phyloP scores from a whole-genome alignment of 164 flowering plant genomes.

The Kingdonia uniflora region DNA sequence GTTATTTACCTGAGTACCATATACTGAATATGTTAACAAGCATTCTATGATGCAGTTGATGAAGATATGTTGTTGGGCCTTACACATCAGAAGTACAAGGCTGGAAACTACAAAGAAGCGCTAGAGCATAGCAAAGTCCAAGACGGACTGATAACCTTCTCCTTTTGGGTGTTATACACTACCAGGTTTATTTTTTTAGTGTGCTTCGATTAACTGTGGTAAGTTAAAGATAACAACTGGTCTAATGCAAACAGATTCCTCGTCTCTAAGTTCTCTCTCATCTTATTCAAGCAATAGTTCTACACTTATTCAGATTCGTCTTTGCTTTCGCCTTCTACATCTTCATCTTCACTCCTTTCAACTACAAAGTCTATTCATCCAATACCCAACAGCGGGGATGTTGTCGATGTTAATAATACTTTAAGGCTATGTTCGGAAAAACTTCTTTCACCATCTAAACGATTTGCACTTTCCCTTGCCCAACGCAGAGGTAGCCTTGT shows the following conservation, averaged over 20 bases:
- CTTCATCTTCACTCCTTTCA: slow-evolving; percentile 20
- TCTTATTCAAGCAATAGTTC: slow-evolving; percentile 46
- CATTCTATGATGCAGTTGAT: slow-evolving; percentile 36
- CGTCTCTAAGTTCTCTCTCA: slow-evolving; percentile 57
- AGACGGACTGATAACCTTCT: slow-evolving; percentile 90
- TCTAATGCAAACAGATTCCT: slow-evolving; percentile 18
- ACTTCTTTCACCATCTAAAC: slow-evolving; percentile 22
- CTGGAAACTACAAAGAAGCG: slow-evolving; percentile 79
- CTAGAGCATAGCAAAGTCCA: slow-evolving; percentile 70
- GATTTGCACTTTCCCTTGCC: slow-evolving; percentile 43
- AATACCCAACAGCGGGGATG: slow-evolving; percentile 13
- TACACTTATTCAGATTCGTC: slow-evolving; percentile 44
- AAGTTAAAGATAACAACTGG: no score
- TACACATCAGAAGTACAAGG: slow-evolving; percentile 82
- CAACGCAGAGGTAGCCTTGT: slow-evolving; percentile 65
- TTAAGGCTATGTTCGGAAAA: slow-evolving; percentile 16
- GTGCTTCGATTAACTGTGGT: no score
- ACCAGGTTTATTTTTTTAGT: slow-evolving; percentile 71
- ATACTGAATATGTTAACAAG: no score
- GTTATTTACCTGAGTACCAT: no score
- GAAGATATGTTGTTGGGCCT: slow-evolving; percentile 57
- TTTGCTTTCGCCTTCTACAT: slow-evolving; percentile 31
- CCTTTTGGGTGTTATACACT: slow-evolving; percentile 82
- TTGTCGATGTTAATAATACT: slow-evolving; percentile 15
- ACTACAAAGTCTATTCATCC: slow-evolving; percentile 20